phyloP scores from a whole-genome alignment of 306 rosid species.

The Castanea crenata region DNA sequence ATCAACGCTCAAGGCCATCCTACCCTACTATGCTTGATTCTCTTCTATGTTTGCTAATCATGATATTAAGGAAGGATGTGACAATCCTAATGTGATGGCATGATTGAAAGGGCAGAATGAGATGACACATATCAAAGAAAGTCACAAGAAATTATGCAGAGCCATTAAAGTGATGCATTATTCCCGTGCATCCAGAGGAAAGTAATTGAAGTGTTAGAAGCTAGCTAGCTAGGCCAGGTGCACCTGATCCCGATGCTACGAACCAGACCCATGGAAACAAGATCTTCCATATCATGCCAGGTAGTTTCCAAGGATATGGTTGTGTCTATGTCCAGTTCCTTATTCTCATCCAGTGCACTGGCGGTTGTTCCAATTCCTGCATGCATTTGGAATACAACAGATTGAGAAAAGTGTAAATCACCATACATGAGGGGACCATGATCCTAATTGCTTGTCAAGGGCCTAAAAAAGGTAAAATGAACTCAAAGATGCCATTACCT shows the following conservation, averaged over 20 bases:
- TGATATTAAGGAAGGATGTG: no score
- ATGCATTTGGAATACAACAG: slow-evolving; percentile 9
- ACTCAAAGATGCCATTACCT: no score
- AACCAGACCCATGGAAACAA: slow-evolving; percentile 77
- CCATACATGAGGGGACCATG: not conserved
- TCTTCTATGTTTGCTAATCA: no score
- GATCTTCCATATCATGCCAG: slow-evolving; percentile 88
- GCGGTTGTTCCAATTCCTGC: slow-evolving; percentile 80
- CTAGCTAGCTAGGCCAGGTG: not conserved
- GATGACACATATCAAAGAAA: no score
- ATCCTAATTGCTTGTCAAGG: no score
- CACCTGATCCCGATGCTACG: slow-evolving; percentile 95
- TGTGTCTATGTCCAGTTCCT: slow-evolving; percentile 80
- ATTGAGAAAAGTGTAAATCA: not conserved
- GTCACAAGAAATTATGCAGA: not conserved
- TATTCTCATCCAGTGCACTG: slow-evolving; percentile 79
- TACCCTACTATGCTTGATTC: no score
- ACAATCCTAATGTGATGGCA: no score
- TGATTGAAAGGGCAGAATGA: no score
- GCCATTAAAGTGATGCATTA: not conserved
- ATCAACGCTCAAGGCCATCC: no score
- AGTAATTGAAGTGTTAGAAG: not conserved
- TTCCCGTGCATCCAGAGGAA: not conserved
- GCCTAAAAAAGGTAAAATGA: no score
- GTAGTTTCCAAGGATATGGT: slow-evolving; percentile 81